These are phyloP conservation scores for Solanum tacnaense DNA, from an alignment of 257 asterid genomes.

Conservation along the genomic window DNA sequence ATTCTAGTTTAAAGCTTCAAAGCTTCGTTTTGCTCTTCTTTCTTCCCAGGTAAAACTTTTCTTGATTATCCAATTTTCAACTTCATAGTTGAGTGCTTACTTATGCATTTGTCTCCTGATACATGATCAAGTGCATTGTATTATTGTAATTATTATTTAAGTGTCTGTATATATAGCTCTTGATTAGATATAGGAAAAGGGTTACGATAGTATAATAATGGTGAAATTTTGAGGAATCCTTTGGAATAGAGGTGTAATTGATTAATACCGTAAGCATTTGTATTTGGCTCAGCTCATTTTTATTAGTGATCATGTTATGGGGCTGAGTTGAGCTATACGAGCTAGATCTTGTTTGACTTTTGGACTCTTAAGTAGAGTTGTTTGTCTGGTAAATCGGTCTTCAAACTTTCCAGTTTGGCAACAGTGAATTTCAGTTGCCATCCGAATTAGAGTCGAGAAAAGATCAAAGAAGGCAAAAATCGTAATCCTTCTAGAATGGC, in stretches of 20 bases:
- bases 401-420: neutral
- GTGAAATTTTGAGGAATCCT: neutral
- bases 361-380: neutral
- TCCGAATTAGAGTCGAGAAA: neutral
- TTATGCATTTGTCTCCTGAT: neutral
- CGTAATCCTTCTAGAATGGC: no score
- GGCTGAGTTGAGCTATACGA: neutral
- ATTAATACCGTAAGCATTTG: neutral
- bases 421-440: neutral
- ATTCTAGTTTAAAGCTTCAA: conserved; percentile 9
- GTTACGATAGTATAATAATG: neutral
- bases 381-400: neutral
- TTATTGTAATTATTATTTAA: neutral
- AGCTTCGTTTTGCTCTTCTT: neutral
- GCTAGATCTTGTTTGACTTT: neutral
- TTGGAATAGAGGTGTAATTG: neutral
- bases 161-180: neutral
- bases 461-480: neutral
- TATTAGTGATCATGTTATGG: neutral
- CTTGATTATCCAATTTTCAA: neutral
- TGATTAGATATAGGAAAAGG: neutral
- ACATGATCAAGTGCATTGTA: neutral
- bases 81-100: neutral
- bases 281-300: neutral
- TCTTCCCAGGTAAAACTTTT: conserved; percentile 12